Base-by-base conservation (phyloP, 257 asterid species). In the Lantana camara region DNA sequence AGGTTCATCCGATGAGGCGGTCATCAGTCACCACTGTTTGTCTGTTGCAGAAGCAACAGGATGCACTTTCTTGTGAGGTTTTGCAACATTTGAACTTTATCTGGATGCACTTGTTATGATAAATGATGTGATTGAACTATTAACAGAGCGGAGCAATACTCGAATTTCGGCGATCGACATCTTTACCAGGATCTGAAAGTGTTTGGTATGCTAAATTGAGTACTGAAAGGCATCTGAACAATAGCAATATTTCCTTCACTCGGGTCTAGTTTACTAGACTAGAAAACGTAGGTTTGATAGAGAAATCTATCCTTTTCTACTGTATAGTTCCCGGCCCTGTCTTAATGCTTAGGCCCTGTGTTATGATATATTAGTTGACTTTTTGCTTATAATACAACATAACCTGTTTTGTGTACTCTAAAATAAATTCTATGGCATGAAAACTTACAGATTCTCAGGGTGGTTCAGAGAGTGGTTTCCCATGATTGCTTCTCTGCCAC, bases 401-500 rank as follows among this genome's bases (percentile, higher is more conserved):
- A 42, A 51, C 4, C 29, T 58, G 19, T 40, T 14, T n/a, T 13
- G 20, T 59, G 17, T 15, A 44, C 37, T 60, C 67, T 45, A 21
- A 53, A 34, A 17, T 30, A 71, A 66, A 15, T 38, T 45, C 29
- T 44, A 38, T 27, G 44, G 41, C 66, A 34, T 16, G 50, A 3
- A 29, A 52, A 46, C 45, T 45, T 29, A 20, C 32, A 47, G 52
- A 17, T 67, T 47, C 51, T 37, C 20, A 17, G 63, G 23, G 38
- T 34, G 67, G 51, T 56, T 10, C 37, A 13, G 50, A 54, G 60
- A 23, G 34, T 34, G 47, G 47, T 40, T 17, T 57, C 7, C 58
- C 47, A 44, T 34, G 55, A 47, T 45, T 71, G 41, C 23, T 32
- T 38, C 52, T 69, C 65, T 63, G 22, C 16, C 29, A 34, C 27